Evolutionary conservation across 768 basidiomycete species (phyloP).

Genomic region (Xerocomus spinulosus): DNA sequence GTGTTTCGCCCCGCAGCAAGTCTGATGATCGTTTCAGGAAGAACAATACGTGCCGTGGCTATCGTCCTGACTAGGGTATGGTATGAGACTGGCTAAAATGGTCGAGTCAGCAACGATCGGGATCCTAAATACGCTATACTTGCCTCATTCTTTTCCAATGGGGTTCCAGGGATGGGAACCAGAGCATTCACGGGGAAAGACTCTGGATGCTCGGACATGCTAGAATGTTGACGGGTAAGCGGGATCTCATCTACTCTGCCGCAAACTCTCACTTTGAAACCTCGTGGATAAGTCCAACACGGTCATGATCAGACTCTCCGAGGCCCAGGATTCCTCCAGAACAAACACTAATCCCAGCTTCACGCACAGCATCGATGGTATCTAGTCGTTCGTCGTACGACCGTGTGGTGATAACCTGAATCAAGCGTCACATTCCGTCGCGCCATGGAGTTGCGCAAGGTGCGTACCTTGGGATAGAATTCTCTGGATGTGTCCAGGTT

Average conservation of each 20-base stretch:
- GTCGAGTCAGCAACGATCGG: constrained; percentile 8
- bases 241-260: neutral
- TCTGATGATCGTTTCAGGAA: constrained; percentile 91
- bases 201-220: constrained; percentile 96
- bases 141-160: constrained; percentile 86
- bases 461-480: constrained; percentile 81
- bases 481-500: constrained; percentile 98
- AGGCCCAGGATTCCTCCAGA: constrained; percentile 95
- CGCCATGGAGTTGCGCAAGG: neutral
- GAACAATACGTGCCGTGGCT: constrained; percentile 88
- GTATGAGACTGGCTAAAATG: constrained; percentile 64
- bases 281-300: constrained; percentile 92
- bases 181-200: constrained; percentile 98
- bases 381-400: constrained; percentile 90
- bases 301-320: constrained; percentile 85
- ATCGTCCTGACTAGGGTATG: constrained; percentile 89
- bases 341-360: constrained; percentile 95
- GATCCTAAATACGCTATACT: constrained; percentile 11
- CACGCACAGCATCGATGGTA: constrained; percentile 86
- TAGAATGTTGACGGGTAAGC: constrained; percentile 28
- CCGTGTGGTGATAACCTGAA: constrained; percentile 89
- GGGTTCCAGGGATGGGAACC: constrained; percentile 93
- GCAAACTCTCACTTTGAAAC: constrained; percentile 67
- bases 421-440: constrained; percentile 1
- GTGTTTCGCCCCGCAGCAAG: constrained; percentile 92